These are phyloP conservation scores for Eutypella sp. DNA, from an alignment of 2,329 filamentous ascomycete species.

Conservation along the genomic window DNA sequence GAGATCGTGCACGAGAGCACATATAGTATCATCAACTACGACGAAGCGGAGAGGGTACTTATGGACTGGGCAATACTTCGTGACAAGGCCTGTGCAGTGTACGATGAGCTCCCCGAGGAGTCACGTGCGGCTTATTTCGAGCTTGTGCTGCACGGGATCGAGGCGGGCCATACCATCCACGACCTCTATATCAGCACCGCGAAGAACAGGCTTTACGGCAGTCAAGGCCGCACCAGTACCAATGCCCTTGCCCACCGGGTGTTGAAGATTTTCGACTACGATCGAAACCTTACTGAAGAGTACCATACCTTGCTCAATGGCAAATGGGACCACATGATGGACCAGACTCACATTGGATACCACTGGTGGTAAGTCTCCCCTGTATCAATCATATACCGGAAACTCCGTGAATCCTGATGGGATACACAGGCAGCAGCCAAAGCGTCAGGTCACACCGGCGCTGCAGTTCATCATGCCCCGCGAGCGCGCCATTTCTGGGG, in stretches of 20 bases:
- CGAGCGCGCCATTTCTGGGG: not conserved
- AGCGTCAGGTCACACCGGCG: not conserved
- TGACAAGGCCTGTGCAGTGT: not conserved
- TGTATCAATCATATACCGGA: not conserved
- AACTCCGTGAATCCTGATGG: not conserved
- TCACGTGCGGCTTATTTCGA: not conserved
- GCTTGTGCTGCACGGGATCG: not conserved
- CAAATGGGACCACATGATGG: not conserved
- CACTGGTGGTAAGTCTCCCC: not conserved
- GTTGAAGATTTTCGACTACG: not conserved
- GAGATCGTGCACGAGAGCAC: slow-evolving; percentile 52
- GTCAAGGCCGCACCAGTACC: not conserved
- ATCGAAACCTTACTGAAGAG: not conserved
- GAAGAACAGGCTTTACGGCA: not conserved
- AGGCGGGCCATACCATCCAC: not conserved
- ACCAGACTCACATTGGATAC: not conserved
- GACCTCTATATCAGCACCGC: not conserved
- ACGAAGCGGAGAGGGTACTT: slow-evolving; percentile 1
- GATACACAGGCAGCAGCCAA: not conserved
- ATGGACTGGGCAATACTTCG: not conserved
- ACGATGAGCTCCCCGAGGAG: not conserved
- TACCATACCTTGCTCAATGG: not conserved
- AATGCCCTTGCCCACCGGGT: not conserved
- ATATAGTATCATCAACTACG: slow-evolving; percentile 34
- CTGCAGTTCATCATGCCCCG: not conserved